A percentile compares a stretch with the other conserved stretches of the same genome.
phyloP scores from a whole-genome alignment of 169 alveolate genomes.

The Plasmodium gaboni region DNA sequence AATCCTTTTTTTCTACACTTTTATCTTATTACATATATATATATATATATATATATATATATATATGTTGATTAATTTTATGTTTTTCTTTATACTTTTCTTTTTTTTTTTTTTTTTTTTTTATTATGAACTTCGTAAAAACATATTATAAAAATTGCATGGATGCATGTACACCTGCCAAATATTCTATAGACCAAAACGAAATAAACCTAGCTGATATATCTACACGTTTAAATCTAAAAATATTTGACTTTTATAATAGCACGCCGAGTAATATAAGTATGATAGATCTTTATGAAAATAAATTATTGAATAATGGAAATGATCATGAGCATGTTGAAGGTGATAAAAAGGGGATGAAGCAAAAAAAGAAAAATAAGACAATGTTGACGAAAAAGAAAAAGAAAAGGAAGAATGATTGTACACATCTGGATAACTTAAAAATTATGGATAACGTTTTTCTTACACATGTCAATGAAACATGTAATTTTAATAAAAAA shows the following conservation, averaged over 20 bases:
- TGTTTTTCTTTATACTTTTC: no score
- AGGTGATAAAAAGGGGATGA: background rate
- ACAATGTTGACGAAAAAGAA: background rate
- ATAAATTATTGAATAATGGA: background rate
- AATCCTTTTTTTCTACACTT: no score
- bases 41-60: no score
- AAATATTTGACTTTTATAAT: conserved; percentile 33
- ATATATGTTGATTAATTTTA: no score
- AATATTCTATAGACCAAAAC: conserved; percentile 56
- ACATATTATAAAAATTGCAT: conserved; percentile 32
- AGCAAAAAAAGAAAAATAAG: background rate
- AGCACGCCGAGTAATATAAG: conserved; percentile 16
- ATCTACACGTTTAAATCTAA: conserved; percentile 15
- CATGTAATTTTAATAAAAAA: no score
- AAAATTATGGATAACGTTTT: conserved; percentile 23
- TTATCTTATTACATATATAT: no score
- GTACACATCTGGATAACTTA: conserved; percentile 9
- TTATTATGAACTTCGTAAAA: conserved; percentile 25
- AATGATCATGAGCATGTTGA: background rate
- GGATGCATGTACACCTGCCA: conserved; percentile 46
- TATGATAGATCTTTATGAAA: background rate
- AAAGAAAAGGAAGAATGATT: conserved; percentile 11
- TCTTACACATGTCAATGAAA: background rate
- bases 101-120: background rate
- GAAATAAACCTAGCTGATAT: conserved; percentile 36